Evolutionary conservation across 441 rosid species (phyloP).

Genomic region (Pelargonium myrrhifolium): DNA sequence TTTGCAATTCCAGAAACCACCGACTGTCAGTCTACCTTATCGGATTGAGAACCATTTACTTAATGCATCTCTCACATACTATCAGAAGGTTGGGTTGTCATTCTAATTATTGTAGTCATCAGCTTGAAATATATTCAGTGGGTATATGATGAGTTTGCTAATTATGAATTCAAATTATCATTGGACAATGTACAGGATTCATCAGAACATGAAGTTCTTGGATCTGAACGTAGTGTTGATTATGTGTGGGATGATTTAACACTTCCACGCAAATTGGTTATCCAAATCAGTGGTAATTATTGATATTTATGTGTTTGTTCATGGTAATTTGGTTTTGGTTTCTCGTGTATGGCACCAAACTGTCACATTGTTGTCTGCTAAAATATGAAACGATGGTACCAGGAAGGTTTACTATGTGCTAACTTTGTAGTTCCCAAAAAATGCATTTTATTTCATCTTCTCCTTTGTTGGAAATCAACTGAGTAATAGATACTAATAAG

Average conservation of each 20-base stretch:
- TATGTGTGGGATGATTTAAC: slow-evolving; percentile 95
- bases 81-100: slow-evolving; percentile 69
- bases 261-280: slow-evolving; percentile 80
- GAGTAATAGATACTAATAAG: not conserved
- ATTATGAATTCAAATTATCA: slow-evolving; percentile 10
- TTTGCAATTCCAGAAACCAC: slow-evolving; percentile 75
- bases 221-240: slow-evolving; percentile 51
- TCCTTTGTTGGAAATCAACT: not conserved
- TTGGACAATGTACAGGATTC: slow-evolving; percentile 55
- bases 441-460: not conserved
- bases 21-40: slow-evolving; percentile 64
- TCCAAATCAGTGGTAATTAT: slow-evolving; percentile 61
- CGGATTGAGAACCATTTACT: slow-evolving; percentile 76
- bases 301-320: slow-evolving; percentile 14
- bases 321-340: not conserved
- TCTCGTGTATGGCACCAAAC: slow-evolving; percentile 2
- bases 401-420: not conserved
- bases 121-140: slow-evolving; percentile 13
- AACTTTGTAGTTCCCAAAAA: not conserved
- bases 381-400: not conserved
- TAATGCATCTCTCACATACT: slow-evolving; percentile 61
- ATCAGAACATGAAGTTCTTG: slow-evolving; percentile 71
- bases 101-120: slow-evolving; percentile 16
- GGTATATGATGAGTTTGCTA: slow-evolving; percentile 14
- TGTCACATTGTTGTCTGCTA: not conserved